Conservation (phyloP, 768 basidiomycete species). For the Arthromyces matolae region DNA sequence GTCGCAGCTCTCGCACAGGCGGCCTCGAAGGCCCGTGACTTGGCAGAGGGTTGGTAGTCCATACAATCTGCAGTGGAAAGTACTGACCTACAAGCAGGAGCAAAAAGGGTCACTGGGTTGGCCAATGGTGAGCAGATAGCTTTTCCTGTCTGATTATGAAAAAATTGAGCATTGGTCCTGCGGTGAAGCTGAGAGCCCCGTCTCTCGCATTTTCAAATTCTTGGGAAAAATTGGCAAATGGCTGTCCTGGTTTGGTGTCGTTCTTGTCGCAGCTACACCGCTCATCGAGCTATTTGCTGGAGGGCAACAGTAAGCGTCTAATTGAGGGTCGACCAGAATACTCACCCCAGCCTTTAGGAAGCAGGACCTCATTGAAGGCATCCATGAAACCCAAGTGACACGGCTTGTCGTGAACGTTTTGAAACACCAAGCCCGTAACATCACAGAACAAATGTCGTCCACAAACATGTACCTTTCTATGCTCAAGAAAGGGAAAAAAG, state of each 20-base stretch:
- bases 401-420: not conserved
- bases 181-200: not conserved
- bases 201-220: not conserved
- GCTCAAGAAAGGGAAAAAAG: not conserved
- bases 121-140: not conserved
- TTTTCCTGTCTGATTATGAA: too few species aligned
- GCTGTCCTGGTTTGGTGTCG: not conserved
- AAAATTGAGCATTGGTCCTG: not conserved
- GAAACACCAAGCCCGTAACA: slow-evolving; percentile 3
- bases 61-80: not conserved
- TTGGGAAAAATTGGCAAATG: not conserved
- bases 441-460: slow-evolving; percentile 1
- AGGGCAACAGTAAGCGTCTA: not conserved
- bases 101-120: not conserved
- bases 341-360: not conserved
- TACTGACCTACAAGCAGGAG: not conserved
- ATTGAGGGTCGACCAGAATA: not conserved
- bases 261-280: not conserved
- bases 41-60: not conserved
- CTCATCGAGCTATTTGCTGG: not conserved
- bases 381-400: slow-evolving; percentile 5
- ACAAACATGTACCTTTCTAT: slow-evolving; percentile 1
- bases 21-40: not conserved
- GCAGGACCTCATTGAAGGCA: slow-evolving; percentile 1
- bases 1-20: not conserved